Conservation (phyloP, 768 basidiomycete species). For the Lentinus brumalis region DNA sequence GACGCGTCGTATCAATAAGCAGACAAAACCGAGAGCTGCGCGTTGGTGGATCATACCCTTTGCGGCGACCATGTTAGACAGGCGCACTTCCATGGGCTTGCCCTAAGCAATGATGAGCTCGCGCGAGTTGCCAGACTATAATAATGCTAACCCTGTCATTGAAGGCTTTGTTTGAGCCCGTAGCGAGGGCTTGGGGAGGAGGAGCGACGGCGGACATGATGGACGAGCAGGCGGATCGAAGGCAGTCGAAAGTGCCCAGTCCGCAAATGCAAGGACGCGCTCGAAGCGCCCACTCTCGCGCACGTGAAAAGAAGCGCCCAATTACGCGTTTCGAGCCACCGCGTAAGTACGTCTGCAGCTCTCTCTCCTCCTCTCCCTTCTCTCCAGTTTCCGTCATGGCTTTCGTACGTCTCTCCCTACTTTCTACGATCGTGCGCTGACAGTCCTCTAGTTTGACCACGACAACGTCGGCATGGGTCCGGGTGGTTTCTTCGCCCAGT, state of each 20-base stretch:
- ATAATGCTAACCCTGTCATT: slow-evolving; percentile 72
- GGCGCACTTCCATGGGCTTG: slow-evolving; percentile 96
- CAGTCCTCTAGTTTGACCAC: slow-evolving; percentile 39
- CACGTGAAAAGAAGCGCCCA: not conserved
- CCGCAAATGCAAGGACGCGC: slow-evolving; percentile 10
- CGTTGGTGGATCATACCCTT: slow-evolving; percentile 61
- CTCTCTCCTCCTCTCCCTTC: slow-evolving; percentile 18
- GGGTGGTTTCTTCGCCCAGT: slow-evolving; percentile 63
- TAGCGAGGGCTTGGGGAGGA: slow-evolving; percentile 7
- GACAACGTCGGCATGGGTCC: slow-evolving; percentile 49
- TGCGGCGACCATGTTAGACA: slow-evolving; percentile 97
- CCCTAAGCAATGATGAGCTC: slow-evolving; percentile 56
- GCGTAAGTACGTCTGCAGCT: slow-evolving; percentile 20
- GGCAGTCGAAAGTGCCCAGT: slow-evolving; percentile 5
- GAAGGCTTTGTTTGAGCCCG: slow-evolving; percentile 50
- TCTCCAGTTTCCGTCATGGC: slow-evolving; percentile 33
- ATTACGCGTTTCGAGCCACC: slow-evolving; percentile 17
- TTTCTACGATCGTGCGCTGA: not conserved
- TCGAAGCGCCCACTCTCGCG: slow-evolving; percentile 7
- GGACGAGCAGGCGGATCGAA: slow-evolving; percentile 4
- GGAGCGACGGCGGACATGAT: slow-evolving; percentile 30
- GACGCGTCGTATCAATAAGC: not conserved
- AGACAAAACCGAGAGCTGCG: not conserved
- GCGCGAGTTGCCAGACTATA: slow-evolving; percentile 10
- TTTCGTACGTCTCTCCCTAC: slow-evolving; percentile 33